Base-by-base conservation (phyloP, 2,329 filamentous ascomycete genomes). In the Exserohilum rostratum region DNA sequence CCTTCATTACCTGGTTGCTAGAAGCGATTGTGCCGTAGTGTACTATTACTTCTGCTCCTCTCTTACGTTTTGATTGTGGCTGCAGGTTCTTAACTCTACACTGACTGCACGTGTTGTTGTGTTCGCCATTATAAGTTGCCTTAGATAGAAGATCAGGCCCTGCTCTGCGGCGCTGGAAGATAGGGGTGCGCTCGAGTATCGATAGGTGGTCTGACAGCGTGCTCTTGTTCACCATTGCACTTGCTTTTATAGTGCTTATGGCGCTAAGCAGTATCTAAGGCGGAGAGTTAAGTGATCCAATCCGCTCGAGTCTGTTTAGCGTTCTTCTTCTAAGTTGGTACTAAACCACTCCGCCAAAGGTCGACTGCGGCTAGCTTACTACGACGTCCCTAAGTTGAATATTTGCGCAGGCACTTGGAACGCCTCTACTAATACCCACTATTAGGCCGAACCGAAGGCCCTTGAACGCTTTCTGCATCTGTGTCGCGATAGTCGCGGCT, bases 1-100 rank as follows among this genome's bases (percentile, higher is more conserved):
- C 74, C 50, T 75, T 78, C 55, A 82, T 76, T 0, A 81, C 75
- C 2, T 64, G 71, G 46, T 80, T 74, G 12, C 73, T 76, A 0
- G 77, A 79, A 5, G 70, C 78, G 0, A 80, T 68, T 1, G 58
- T 49, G 0, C 78, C 78, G 29, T 80, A 62, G 46, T 78, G 73
- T 1, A 80, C 53, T 1, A 13, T 51, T 38, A 73, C 66, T 11
- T 56, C 40, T 45, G 18, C 47, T 48, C 30, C 20, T 40, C 44
- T 43, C 40, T 47, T 46, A 52, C 47, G 54, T 38, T 17, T 18
- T 44, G 17, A n/a, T 50, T 53, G 51, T 33, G 35, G 6, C 22
- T 51, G 10, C 37, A 35, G 42, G 34, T 22, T 47, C 10, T 48
- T 25, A 34, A 17, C 38, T 33, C 42, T 51, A 48, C 61, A 62